A percentile compares a stretch with the other conserved stretches of the same genome.
Evolutionary conservation across 202 grass and related monocot species (phyloP).

Genomic region (Zoysia matrella): DNA sequence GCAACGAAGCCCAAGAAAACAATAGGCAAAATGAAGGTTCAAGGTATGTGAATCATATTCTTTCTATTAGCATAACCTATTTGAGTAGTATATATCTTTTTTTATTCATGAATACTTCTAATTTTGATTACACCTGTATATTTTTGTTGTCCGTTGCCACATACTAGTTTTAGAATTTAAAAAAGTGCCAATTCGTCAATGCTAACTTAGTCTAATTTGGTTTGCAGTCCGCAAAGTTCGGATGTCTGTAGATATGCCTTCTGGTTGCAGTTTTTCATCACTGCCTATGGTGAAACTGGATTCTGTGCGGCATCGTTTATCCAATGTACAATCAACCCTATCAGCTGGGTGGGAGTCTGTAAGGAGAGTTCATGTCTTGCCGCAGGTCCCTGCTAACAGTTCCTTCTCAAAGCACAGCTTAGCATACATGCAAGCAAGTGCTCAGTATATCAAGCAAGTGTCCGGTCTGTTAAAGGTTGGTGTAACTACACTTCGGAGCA

Average conservation of each 20-base stretch:
- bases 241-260: constrained; percentile 96
- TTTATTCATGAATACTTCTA: constrained; percentile 19
- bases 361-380: constrained; percentile 72
- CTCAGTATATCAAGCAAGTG: constrained; percentile 95
- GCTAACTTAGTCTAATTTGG: constrained; percentile 40
- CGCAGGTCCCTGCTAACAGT: constrained; percentile 71
- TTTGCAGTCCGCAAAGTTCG: constrained; percentile 88
- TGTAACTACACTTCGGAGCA: constrained; percentile 80
- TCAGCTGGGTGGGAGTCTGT: constrained; percentile 91
- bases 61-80: constrained; percentile 19
- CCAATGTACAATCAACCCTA: constrained; percentile 78
- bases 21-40: constrained; percentile 97
- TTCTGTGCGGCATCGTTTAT: constrained; percentile 75
- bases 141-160: not conserved
- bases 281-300: constrained; percentile 81
- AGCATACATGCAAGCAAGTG: constrained; percentile 98
- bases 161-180: not conserved
- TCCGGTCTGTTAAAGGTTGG: constrained; percentile 93
- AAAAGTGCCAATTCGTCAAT: constrained; percentile 23
- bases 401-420: constrained; percentile 92
- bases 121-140: not conserved
- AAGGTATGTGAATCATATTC: constrained; percentile 61
- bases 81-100: not conserved
- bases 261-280: constrained; percentile 83
- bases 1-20: not conserved